Evolutionary conservation across 1,139 yeast genomes (phyloP).

Genomic region (Debaryomyces psychrophilus): DNA sequence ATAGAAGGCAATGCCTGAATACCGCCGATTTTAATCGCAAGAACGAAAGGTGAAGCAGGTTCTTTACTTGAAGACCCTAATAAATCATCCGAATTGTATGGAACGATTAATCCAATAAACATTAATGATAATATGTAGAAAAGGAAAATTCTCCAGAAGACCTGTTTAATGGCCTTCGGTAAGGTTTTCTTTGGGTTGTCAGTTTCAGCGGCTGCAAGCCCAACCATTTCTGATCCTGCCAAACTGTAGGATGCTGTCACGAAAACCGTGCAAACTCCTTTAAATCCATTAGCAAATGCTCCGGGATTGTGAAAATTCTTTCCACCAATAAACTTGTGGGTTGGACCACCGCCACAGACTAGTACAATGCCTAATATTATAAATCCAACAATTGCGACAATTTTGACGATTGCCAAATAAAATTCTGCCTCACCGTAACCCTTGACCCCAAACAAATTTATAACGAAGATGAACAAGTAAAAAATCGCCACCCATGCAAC

Average conservation of each 20-base stretch:
- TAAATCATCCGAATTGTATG: constrained; percentile 33
- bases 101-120: constrained; percentile 42
- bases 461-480: constrained; percentile 55
- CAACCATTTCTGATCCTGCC: constrained; percentile 52
- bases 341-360: constrained; percentile 70
- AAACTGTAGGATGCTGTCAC: constrained; percentile 48
- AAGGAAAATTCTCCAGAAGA: constrained; percentile 47
- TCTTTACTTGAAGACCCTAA: constrained; percentile 35
- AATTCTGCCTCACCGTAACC: constrained; percentile 81
- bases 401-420: constrained; percentile 58
- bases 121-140: constrained; percentile 45
- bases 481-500: constrained; percentile 70
- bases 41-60: constrained; percentile 58
- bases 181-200: constrained; percentile 37
- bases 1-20: constrained; percentile 47
- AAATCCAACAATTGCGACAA: constrained; percentile 65
- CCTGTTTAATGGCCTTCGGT: constrained; percentile 47
- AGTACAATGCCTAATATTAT: constrained; percentile 64
- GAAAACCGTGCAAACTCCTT: constrained; percentile 46
- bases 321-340: constrained; percentile 63
- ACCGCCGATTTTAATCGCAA: constrained; percentile 59
- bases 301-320: constrained; percentile 66
- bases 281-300: constrained; percentile 46
- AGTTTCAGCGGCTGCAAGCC: constrained; percentile 49
- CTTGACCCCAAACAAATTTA: constrained; percentile 69